phyloP scores from a whole-genome alignment of 176 grass and related monocot species.

The Dendrocalamus sinicus region DNA sequence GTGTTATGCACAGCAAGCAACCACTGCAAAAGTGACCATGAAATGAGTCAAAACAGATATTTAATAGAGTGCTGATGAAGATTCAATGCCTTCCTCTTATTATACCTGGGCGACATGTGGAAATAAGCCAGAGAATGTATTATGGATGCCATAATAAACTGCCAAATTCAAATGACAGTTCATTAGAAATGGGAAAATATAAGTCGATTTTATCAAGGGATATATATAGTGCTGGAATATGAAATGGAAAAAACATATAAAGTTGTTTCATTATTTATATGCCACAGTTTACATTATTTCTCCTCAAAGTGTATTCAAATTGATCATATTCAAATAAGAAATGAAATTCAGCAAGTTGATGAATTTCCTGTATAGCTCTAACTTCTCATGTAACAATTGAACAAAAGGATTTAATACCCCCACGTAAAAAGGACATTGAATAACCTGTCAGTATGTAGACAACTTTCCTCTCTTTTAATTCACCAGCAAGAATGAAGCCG shows the following conservation, averaged over 20 bases:
- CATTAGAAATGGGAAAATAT: slow-evolving; percentile 36
- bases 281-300: slow-evolving; percentile 22
- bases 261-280: slow-evolving; percentile 2
- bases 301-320: background rate
- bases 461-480: slow-evolving; percentile 80
- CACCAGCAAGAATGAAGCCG: slow-evolving; percentile 82
- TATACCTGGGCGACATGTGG: slow-evolving; percentile 88
- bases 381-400: background rate
- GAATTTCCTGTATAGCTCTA: background rate
- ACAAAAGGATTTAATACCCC: slow-evolving; percentile 10
- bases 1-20: slow-evolving; percentile 85
- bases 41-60: background rate
- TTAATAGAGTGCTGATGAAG: slow-evolving; percentile 2
- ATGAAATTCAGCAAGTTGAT: slow-evolving; percentile 28
- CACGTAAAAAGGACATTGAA: background rate
- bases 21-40: slow-evolving; percentile 64
- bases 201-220: slow-evolving; percentile 13
- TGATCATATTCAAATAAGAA: slow-evolving; percentile 23
- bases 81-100: background rate
- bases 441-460: slow-evolving; percentile 91
- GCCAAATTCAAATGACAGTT: slow-evolving; percentile 31
- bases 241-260: background rate
- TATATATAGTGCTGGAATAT: slow-evolving; percentile 22
- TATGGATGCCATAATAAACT: slow-evolving; percentile 92
- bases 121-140: slow-evolving; percentile 76